phyloP scores from a whole-genome alignment of 2,329 filamentous ascomycete species.

The Paracoccidioides lutzii region DNA sequence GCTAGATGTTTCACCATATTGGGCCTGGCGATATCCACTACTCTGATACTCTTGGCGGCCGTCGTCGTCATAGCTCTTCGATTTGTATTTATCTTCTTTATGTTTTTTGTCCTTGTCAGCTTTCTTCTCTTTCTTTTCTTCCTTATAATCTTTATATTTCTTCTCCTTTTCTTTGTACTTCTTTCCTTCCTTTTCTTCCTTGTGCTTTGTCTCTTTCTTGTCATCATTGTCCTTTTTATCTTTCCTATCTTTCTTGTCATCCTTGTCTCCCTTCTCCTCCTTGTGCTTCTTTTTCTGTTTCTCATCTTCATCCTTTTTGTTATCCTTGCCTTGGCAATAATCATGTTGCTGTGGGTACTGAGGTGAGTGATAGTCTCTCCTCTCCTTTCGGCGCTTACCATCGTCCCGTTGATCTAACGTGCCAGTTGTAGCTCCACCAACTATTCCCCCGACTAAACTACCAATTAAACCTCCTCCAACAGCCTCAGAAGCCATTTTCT shows the following conservation, averaged over 20 bases:
- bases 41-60: constrained; percentile 4
- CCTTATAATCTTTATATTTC: constrained; percentile 6
- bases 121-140: constrained; percentile 9
- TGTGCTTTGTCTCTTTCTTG: constrained; percentile 2
- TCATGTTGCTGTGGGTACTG: neutral
- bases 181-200: constrained; percentile 1
- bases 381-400: constrained; percentile 34
- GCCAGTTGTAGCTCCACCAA: constrained; percentile 44
- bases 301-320: neutral
- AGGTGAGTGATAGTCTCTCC: neutral
- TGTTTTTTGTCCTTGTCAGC: constrained; percentile 7
- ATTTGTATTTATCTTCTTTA: constrained; percentile 4
- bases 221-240: constrained; percentile 7
- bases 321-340: neutral
- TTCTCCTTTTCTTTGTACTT: constrained; percentile 2
- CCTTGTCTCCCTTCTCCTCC: constrained; percentile 9
- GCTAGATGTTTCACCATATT: constrained; percentile 2
- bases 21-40: constrained; percentile 1
- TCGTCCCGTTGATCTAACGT: constrained; percentile 53
- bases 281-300: constrained; percentile 5
- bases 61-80: constrained; percentile 6
- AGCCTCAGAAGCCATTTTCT: constrained; percentile 45
- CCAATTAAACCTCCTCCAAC: constrained; percentile 54
- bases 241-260: constrained; percentile 4
- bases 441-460: constrained; percentile 56